Evolutionary conservation across 371 early-diverging fungal genomes (phyloP).

Genomic region (Lichtheimia ornata): DNA sequence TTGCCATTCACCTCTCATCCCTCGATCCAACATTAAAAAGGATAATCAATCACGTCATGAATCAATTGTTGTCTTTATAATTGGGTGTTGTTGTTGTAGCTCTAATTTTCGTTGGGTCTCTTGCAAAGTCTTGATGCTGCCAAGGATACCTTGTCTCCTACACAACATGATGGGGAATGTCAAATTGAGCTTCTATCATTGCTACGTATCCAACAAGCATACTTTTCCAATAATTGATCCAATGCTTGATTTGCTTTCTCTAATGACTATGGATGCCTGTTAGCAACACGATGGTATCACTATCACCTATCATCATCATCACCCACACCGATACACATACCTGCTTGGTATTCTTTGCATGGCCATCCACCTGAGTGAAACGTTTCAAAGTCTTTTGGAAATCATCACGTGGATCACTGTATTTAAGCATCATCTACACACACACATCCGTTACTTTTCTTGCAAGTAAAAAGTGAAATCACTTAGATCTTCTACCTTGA

Average conservation of each 20-base stretch:
- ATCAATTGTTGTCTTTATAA: neutral
- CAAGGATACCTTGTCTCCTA: slow-evolving; percentile 13
- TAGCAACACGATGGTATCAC: neutral
- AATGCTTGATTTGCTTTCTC: slow-evolving; percentile 13
- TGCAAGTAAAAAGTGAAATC: neutral
- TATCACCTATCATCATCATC: neutral
- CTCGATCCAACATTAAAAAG: neutral
- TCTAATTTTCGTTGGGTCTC: slow-evolving; percentile 10
- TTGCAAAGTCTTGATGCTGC: slow-evolving; percentile 9
- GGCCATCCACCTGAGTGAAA: slow-evolving; percentile 28
- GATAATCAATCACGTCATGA: neutral
- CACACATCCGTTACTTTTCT: too few species aligned
- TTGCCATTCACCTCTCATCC: neutral
- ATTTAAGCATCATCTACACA: slow-evolving; percentile 2
- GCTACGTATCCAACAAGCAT: neutral
- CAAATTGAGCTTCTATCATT: neutral
- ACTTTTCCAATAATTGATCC: slow-evolving; percentile 14
- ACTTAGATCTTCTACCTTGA: slow-evolving; percentile 16
- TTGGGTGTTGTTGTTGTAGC: neutral
- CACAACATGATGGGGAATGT: neutral
- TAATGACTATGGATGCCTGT: slow-evolving; percentile 5
- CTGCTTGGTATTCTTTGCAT: slow-evolving; percentile 27
- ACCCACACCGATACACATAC: neutral
- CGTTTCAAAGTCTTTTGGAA: slow-evolving; percentile 25
- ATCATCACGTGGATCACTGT: slow-evolving; percentile 18